Base-by-base conservation (phyloP, 1,139 yeast species). In the Sugiyamaella xylanicola region DNA sequence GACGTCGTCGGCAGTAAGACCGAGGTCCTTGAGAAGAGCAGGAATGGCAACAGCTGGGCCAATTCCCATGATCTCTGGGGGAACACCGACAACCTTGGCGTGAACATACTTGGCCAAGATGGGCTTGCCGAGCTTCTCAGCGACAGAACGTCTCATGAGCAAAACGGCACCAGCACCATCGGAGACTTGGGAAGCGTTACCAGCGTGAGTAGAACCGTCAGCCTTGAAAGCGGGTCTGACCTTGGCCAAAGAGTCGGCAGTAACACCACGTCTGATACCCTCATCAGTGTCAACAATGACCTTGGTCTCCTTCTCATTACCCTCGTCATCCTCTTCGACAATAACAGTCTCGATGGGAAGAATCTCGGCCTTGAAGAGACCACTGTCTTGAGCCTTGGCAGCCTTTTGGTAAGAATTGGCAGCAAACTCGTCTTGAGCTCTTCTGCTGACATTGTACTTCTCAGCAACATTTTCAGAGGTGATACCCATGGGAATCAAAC, bases 31-130 rank as follows among this genome's bases (percentile, higher is more conserved):
- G 67, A 92, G 81, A 17, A 88, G 86, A 58, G 80, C 81, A 60
- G 97, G 97, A 66, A 92, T 90, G 60, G 98, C 97, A 65, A 82
- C 83, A 35, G 96, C 97, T 59, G 97, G 97, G 54, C 97, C 98
- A 67, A 92, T 84, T 61, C 98, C 98, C 98, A 92, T 92, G 61
- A 91, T 83, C 74, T 89, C 96, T 40, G 98, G 97, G 58, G 97
- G 96, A 49, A 92, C 97, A 70, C 98, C 97, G 56, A 86, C 92
- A 51, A 85, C 75, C 57, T 84, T 80, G 69, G 89, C 83, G 65
- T 84, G 86, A 61, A 91, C 84, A 65, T 82, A 92, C 77, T 88
- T 88, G 63, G 84, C 96, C 58, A 86, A 71, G 59, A 82, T 79
- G 58, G 84, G 82, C 68, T 87, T 78, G 47, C 87, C 86, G 62